These are phyloP conservation scores for Tuber microsphaerosporum DNA, from an alignment of 495 filamentous ascomycete species.

Conservation along the genomic window DNA sequence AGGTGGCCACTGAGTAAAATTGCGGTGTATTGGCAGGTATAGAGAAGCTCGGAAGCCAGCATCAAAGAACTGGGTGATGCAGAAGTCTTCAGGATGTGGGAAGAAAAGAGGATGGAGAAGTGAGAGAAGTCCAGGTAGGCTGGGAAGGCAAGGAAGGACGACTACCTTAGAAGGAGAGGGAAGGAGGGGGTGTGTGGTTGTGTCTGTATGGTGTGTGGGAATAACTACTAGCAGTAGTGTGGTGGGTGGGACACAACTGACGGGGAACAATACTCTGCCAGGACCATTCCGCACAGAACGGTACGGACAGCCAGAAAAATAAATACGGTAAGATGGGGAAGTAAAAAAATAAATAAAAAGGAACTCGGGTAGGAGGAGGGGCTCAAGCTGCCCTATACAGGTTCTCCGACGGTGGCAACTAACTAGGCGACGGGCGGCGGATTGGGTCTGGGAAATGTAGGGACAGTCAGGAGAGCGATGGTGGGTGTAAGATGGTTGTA, in stretches of 20 bases:
- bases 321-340: neutral
- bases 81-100: slow-evolving; percentile 19
- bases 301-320: neutral
- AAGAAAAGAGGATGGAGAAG: neutral
- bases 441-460: slow-evolving; percentile 3
- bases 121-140: neutral
- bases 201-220: neutral
- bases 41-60: slow-evolving; percentile 28
- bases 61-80: slow-evolving; percentile 30
- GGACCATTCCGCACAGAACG: neutral
- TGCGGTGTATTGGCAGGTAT: slow-evolving; percentile 19
- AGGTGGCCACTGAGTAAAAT: slow-evolving; percentile 28
- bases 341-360: slow-evolving; percentile 12
- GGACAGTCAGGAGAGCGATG: neutral
- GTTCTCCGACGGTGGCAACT: slow-evolving; percentile 35
- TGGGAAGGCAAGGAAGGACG: neutral
- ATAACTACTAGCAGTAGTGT: neutral
- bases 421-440: neutral
- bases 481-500: neutral
- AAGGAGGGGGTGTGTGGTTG: neutral
- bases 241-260: slow-evolving; percentile 5
- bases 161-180: neutral
- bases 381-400: slow-evolving; percentile 38
- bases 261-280: neutral
- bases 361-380: slow-evolving; percentile 26